Percentiles rank a stretch among this genome's conserved stretches.
These are phyloP conservation scores for Cyclocybe cylindracea DNA, from an alignment of 768 basidiomycete species.

Conservation along the genomic window DNA sequence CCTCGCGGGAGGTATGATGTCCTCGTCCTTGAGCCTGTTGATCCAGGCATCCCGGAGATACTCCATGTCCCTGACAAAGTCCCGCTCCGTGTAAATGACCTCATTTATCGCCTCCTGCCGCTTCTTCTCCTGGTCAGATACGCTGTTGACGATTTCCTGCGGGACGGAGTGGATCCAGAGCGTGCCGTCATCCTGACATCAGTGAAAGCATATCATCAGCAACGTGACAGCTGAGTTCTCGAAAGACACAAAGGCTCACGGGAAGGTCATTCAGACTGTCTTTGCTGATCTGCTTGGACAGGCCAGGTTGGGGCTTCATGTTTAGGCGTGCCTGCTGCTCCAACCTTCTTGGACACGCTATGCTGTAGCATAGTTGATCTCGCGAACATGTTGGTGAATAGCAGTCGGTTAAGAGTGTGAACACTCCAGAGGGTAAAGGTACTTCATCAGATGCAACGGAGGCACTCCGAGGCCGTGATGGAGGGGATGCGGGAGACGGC, in stretches of 20 bases:
- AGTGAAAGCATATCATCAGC: slow-evolving; percentile 4
- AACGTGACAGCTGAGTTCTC: neutral
- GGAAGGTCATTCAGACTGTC: slow-evolving; percentile 82
- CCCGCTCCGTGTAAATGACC: slow-evolving; percentile 90
- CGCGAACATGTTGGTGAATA: slow-evolving; percentile 97
- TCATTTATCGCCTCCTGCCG: slow-evolving; percentile 99
- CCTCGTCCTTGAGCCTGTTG: slow-evolving; percentile 72
- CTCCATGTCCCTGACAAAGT: slow-evolving; percentile 98
- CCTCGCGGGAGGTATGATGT: slow-evolving; percentile 75
- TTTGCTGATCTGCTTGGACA: slow-evolving; percentile 80
- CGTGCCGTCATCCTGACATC: slow-evolving; percentile 54
- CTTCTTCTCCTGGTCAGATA: slow-evolving; percentile 91
- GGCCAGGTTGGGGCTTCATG: slow-evolving; percentile 89
- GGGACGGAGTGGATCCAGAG: slow-evolving; percentile 98
- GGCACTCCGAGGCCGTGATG: slow-evolving; percentile 36
- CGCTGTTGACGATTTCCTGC: slow-evolving; percentile 89
- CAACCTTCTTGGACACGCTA: slow-evolving; percentile 89
- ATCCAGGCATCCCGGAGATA: slow-evolving; percentile 97
- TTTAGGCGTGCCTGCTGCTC: slow-evolving; percentile 95
- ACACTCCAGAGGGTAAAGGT: slow-evolving; percentile 88
- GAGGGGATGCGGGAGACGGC: slow-evolving; percentile 25
- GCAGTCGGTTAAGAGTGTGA: slow-evolving; percentile 95
- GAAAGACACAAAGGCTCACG: slow-evolving; percentile 38
- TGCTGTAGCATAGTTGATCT: slow-evolving; percentile 95
- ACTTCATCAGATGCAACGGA: slow-evolving; percentile 55